Percentiles rank a stretch among this genome's conserved stretches.
Conservation (phyloP, 2,329 filamentous ascomycete species). For the Aureobasidium sp. region DNA sequence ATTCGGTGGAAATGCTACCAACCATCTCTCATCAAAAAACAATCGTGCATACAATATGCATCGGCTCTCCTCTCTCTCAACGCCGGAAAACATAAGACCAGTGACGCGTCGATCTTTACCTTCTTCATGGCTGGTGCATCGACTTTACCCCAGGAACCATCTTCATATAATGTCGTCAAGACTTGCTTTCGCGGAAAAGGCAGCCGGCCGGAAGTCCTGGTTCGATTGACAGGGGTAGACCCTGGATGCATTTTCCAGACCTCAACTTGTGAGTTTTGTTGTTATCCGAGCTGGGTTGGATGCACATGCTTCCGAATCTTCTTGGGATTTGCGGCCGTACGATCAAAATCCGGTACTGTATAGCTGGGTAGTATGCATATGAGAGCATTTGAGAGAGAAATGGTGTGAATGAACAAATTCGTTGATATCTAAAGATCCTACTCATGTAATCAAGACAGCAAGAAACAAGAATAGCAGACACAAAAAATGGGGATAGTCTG, state of each 20-base stretch:
- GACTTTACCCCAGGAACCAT: background rate
- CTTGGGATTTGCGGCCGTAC: background rate
- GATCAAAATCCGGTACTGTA: background rate
- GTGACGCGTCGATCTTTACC: slow-evolving; percentile 6
- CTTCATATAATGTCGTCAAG: slow-evolving; percentile 4
- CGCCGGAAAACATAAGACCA: background rate
- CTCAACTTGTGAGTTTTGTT: background rate
- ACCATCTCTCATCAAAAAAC: no score
- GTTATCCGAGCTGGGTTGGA: no score
- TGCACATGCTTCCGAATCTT: background rate
- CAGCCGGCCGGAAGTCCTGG: background rate
- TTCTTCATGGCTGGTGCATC: background rate
- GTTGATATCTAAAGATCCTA: background rate
- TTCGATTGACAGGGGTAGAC: background rate
- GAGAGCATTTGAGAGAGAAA: no score
- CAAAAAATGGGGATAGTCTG: background rate
- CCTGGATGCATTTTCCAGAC: background rate
- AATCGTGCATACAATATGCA: background rate
- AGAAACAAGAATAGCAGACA: background rate
- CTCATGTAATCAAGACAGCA: background rate
- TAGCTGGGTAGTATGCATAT: background rate
- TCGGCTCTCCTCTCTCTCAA: slow-evolving; percentile 4
- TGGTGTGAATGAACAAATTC: slow-evolving; percentile 2
- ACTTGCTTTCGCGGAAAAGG: background rate
- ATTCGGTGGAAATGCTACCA: background rate